phyloP scores from a whole-genome alignment of 768 basidiomycete genomes.

The Leccinellum albellum region DNA sequence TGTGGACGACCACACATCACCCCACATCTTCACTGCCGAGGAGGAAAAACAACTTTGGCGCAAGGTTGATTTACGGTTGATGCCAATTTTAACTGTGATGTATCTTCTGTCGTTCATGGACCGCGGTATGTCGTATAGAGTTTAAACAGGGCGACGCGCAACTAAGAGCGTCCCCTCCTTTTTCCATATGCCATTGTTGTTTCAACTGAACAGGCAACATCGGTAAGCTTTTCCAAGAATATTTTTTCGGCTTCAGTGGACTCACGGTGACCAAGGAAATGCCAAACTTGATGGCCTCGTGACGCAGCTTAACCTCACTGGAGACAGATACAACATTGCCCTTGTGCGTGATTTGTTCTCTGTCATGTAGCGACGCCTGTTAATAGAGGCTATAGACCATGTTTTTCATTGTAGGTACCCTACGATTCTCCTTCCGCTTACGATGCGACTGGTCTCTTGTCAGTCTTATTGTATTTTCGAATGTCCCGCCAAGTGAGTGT shows the following conservation, averaged over 20 bases:
- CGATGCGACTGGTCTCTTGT: not conserved
- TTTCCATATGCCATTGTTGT: not conserved
- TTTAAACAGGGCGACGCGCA: not conserved
- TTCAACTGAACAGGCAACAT: slow-evolving; percentile 46
- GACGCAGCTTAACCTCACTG: slow-evolving; percentile 53
- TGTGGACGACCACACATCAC: not conserved
- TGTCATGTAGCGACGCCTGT: not conserved
- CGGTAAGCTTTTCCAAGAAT: slow-evolving; percentile 31
- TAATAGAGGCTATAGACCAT: slow-evolving; percentile 45
- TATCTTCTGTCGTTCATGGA: slow-evolving; percentile 66
- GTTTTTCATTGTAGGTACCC: slow-evolving; percentile 62
- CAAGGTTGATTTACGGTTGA: slow-evolving; percentile 55
- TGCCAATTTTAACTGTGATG: slow-evolving; percentile 57
- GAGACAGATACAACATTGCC: slow-evolving; percentile 63
- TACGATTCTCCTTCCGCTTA: not conserved
- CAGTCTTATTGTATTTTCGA: slow-evolving; percentile 45
- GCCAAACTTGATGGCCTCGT: slow-evolving; percentile 62
- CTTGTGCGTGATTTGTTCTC: slow-evolving; percentile 38
- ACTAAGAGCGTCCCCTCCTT: not conserved
- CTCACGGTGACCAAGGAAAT: slow-evolving; percentile 41
- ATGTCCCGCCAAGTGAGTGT: slow-evolving; percentile 60
- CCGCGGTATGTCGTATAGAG: slow-evolving; percentile 40
- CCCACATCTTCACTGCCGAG: slow-evolving; percentile 21
- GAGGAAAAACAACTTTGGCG: slow-evolving; percentile 53
- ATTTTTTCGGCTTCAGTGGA: not conserved